Evolutionary conservation across 495 filamentous ascomycete species (phyloP).

Genomic region (Trichoderma reesei): DNA sequence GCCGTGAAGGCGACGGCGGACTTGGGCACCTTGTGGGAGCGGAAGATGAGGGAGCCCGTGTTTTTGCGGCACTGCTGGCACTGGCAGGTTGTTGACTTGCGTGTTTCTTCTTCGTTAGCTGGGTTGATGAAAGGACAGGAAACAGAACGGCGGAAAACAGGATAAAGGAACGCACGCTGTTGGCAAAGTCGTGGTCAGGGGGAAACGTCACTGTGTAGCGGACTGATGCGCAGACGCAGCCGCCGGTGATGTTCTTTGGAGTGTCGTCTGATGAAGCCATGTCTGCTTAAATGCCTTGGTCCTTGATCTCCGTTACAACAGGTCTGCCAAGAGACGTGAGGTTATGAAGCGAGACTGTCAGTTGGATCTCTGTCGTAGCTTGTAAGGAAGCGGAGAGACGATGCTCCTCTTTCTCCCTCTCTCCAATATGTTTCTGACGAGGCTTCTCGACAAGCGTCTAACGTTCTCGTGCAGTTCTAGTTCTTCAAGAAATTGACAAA

Average conservation of each 20-base stretch:
- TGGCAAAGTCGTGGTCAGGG: slow-evolving; percentile 20
- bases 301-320: too few species aligned
- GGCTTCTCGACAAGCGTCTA: too few species aligned
- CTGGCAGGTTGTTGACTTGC: slow-evolving; percentile 21
- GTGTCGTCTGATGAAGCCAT: slow-evolving; percentile 11
- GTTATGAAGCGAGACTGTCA: too few species aligned
- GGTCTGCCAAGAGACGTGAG: too few species aligned
- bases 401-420: too few species aligned
- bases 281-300: not conserved
- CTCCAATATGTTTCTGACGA: too few species aligned
- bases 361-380: too few species aligned
- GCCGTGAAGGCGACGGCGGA: slow-evolving; percentile 17
- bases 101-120: not conserved
- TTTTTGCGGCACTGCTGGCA: slow-evolving; percentile 24
- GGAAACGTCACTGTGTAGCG: slow-evolving; percentile 20
- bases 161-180: slow-evolving; percentile 15
- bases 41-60: slow-evolving; percentile 20
- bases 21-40: slow-evolving; percentile 12
- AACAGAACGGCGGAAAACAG: not conserved
- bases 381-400: too few species aligned
- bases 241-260: slow-evolving; percentile 21
- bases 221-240: slow-evolving; percentile 23
- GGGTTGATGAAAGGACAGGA: not conserved
- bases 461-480: too few species aligned
- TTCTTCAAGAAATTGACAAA: too few species aligned